A percentile compares a stretch with the other conserved stretches of the same genome.
These are phyloP conservation scores for Cymbidium sinense DNA, from an alignment of 106 monocot species.

Conservation along the genomic window DNA sequence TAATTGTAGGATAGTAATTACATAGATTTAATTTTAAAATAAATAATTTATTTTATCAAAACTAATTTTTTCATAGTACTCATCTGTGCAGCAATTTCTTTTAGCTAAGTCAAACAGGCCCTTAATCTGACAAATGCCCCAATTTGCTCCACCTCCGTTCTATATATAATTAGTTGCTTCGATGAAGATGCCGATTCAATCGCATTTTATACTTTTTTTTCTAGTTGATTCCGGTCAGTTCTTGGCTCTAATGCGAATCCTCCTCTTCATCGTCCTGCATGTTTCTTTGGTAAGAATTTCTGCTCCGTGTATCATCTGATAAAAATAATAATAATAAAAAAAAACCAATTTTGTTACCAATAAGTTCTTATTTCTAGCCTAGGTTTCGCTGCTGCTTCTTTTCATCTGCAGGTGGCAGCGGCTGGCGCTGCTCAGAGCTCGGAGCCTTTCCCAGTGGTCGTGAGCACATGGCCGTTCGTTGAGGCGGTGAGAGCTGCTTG, in stretches of 20 bases:
- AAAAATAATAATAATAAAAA: not conserved
- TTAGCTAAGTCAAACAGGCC: no score
- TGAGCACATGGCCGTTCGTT: conserved; percentile 87
- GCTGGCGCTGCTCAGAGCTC: not conserved
- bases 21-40: no score
- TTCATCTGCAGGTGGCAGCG: not conserved
- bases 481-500: conserved; percentile 83
- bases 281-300: not conserved
- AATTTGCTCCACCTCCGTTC: no score
- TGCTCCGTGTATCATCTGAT: no score
- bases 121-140: no score
- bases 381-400: not conserved
- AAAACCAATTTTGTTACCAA: not conserved
- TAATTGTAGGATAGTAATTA: no score
- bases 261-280: not conserved
- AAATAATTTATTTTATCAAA: no score
- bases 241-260: not conserved
- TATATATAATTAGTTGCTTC: not conserved
- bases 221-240: no score
- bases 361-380: not conserved
- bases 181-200: not conserved
- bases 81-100: no score
- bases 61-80: no score
- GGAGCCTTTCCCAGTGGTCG: conserved; percentile 47
- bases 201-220: no score